Conservation (phyloP, 345 rosid genomes). For the Brassica carinata region DNA sequence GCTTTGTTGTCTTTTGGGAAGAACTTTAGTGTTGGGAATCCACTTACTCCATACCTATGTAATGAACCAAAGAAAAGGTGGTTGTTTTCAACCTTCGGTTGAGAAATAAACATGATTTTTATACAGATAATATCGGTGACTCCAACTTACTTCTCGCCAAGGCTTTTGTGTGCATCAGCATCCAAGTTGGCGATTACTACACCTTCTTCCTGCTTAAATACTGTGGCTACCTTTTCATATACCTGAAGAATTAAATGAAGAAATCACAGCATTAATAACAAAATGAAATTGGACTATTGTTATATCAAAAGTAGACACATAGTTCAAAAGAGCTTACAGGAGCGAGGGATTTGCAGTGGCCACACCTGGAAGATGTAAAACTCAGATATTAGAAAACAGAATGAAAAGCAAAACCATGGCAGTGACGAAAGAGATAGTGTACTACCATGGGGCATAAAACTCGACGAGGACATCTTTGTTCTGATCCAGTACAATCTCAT, state of each 20-base stretch:
- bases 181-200: slow-evolving; percentile 90
- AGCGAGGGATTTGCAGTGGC: slow-evolving; percentile 96
- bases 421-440: slow-evolving; percentile 12
- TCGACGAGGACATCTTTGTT: slow-evolving; percentile 92
- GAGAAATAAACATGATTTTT: not conserved
- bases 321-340: slow-evolving; percentile 63
- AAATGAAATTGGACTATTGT: not conserved
- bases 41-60: slow-evolving; percentile 84
- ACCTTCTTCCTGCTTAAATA: slow-evolving; percentile 71
- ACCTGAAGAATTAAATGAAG: slow-evolving; percentile 43
- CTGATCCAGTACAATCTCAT: slow-evolving; percentile 79
- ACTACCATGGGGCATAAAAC: slow-evolving; percentile 96
- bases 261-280: slow-evolving; percentile 1
- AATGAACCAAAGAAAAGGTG: not conserved
- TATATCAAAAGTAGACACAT: not conserved
- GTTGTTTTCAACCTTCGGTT: not conserved
- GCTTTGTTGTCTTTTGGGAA: slow-evolving; percentile 91
- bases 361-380: slow-evolving; percentile 72
- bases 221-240: slow-evolving; percentile 89
- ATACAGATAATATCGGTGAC: not conserved
- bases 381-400: slow-evolving; percentile 12
- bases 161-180: slow-evolving; percentile 81
- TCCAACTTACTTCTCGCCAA: slow-evolving; percentile 72
- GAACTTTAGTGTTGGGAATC: slow-evolving; percentile 88
- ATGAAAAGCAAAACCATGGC: slow-evolving; percentile 21